Base-by-base conservation (phyloP, 1,284 basidiomycete species). In the Pseudomicrostroma phylloplanum region DNA sequence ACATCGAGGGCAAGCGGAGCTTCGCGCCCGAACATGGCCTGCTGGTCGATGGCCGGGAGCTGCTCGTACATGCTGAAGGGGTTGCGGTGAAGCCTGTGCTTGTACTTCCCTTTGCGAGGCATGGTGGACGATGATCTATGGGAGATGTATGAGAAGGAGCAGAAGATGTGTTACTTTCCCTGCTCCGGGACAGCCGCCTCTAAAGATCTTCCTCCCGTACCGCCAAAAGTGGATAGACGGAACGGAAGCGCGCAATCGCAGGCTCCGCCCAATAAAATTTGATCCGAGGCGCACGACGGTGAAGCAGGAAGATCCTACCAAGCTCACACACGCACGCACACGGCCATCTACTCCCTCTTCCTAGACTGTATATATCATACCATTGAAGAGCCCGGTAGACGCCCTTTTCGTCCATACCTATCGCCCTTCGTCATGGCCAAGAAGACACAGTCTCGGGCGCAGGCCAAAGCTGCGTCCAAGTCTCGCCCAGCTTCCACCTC, bases 371-470 rank as follows among this genome's bases (percentile, higher is more conserved):
- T 9, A 36, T 3, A 36, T 9, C 30, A n/a, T n/a, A n/a, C n/a
- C n/a, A n/a, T 36, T 9, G 30, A 36, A 3, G 30, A 36, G 30
- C 30, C 30, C 30, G 30, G 30, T 36, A 36, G 30, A 36, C 46
- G 23, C 12, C 46, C 46, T 12, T 4, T 12, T 48, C 6, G 17
- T 23, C 23, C 23, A 3, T 48, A 3, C 6, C 17, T 23, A 48
- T 3, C 46, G 46, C 46, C 46, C n/a, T n/a, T 48, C 23, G 46
- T 23, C n/a, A 54, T 54, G 51, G 51, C 51, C n/a, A 54, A 54
- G 51, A 54, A 54, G 51, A 17, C 15, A 25, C 51, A 54, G 51
- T 54, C 51, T 13, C 19, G 51, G 25, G 6, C 51, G 51, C 51
- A 54, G 51, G 51, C 51, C 25, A 54, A 54, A 13, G 51, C 51